Base-by-base conservation (phyloP, 805 yeast species). In the Lipomyces spencermartinsiae region DNA sequence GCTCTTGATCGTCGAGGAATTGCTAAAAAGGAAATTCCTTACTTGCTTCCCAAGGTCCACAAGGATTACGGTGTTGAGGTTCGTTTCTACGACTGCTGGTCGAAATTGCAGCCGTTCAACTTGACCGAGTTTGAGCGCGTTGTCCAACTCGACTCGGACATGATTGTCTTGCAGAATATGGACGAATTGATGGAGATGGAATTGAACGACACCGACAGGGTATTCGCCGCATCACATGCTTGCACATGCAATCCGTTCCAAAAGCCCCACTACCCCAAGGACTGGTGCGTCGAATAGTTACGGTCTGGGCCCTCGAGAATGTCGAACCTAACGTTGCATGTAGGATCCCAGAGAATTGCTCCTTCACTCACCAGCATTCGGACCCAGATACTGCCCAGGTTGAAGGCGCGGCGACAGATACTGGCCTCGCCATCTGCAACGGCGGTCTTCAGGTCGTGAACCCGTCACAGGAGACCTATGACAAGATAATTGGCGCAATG, bases 171-270 rank as follows among this genome's bases (percentile, higher is more conserved):
- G 8, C 78, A 79, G 64, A 86, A 86, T 72, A 85, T 87, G 86
- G 90, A 87, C 75, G 89, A 86, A 72, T 76, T 87, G 56, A 83
- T 87, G 83, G 83, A 82, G 7, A 60, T 85, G 22, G 80, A 80
- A 9, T 74, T 86, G 59, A 73, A 78, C 61, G 75, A 74, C 59
- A 58, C 67, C 51, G 69, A 69, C 62, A 64, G 72, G 10, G 46
- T 69, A n/a, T 69, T 87, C 76, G 90, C 88, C 0, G 88, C 89
- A 0, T 75, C 84, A 10, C 86, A 86, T 70, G 89, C 89, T 2
- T 86, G 90, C 76, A 87, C 85, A 29, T 86, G 90, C 76, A 86
- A 86, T 71, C 90, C 90, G 4, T 79, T 82, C 76, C 74, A 80
- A 25, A 81, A 83, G 68, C 70, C 80, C 0, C 87, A 86, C 74